These are phyloP conservation scores for Picea abies DNA, from an alignment of 83 land plant species.

Conservation along the genomic window DNA sequence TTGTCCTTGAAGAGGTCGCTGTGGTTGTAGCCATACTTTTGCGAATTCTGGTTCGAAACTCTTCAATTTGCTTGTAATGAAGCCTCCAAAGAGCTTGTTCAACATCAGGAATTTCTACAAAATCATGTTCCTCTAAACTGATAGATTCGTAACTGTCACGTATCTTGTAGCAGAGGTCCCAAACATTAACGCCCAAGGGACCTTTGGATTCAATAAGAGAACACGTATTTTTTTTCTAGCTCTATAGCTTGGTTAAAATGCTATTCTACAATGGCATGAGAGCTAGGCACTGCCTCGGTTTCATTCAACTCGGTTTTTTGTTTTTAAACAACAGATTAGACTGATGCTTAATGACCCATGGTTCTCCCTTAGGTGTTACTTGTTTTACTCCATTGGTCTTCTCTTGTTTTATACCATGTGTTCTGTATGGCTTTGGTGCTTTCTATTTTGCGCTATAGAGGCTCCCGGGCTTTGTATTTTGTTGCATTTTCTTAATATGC, in stretches of 20 bases:
- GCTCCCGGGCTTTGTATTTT: too few species aligned
- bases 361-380: too few species aligned
- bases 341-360: too few species aligned
- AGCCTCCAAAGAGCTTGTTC: slow-evolving; percentile 74
- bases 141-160: slow-evolving; percentile 79
- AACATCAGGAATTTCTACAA: slow-evolving; percentile 64
- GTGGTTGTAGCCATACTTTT: slow-evolving; percentile 29
- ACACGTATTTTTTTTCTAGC: slow-evolving; percentile 31
- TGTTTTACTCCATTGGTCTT: too few species aligned
- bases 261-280: too few species aligned
- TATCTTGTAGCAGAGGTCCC: slow-evolving; percentile 33
- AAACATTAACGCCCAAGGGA: slow-evolving; percentile 39
- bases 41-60: slow-evolving; percentile 56
- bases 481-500: too few species aligned
- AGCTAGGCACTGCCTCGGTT: too few species aligned
- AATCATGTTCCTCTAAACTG: slow-evolving; percentile 70
- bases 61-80: slow-evolving; percentile 77
- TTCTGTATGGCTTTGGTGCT: too few species aligned
- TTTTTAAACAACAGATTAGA: too few species aligned
- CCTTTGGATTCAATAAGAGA: slow-evolving; percentile 33
- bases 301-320: too few species aligned
- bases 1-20: slow-evolving; percentile 24
- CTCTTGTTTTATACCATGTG: too few species aligned
- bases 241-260: slow-evolving; percentile 17
- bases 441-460: too few species aligned